These are phyloP conservation scores for Cryphonectria parasitica DNA, from an alignment of 2,329 filamentous ascomycete species.

Conservation along the genomic window DNA sequence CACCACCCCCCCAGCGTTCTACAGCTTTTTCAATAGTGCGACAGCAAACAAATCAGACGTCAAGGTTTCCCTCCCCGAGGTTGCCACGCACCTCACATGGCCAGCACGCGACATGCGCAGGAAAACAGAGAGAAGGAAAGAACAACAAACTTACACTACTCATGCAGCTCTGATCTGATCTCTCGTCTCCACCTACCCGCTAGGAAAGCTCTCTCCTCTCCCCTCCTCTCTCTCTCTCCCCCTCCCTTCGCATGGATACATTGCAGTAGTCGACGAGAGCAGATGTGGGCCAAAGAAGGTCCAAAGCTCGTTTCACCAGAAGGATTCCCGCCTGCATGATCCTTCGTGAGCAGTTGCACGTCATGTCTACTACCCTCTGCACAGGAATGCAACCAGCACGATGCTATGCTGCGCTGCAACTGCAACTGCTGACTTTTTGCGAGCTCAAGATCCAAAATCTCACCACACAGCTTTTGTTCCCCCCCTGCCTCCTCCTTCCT, in stretches of 20 bases:
- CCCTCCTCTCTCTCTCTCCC: background rate
- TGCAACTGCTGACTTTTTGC: background rate
- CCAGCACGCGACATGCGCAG: slow-evolving; percentile 3
- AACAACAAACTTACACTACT: background rate
- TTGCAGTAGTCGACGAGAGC: background rate
- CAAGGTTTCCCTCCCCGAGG: background rate
- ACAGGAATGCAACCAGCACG: background rate
- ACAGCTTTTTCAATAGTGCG: background rate
- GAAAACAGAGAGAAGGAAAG: background rate
- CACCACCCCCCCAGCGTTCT: background rate
- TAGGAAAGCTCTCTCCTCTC: background rate
- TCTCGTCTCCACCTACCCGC: background rate
- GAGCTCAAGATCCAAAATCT: background rate
- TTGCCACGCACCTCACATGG: background rate
- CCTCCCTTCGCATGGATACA: background rate
- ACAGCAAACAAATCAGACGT: background rate
- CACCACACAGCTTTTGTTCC: background rate
- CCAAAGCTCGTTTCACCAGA: background rate
- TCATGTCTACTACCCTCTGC: background rate
- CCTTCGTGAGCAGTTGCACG: slow-evolving; percentile 3
- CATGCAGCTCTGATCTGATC: slow-evolving; percentile 1
- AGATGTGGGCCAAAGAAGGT: background rate
- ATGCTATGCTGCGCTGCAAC: background rate
- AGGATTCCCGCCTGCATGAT: slow-evolving; percentile 9
- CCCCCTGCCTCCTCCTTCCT: background rate